These are phyloP conservation scores for Kwoniella shivajii DNA, from an alignment of 1,284 basidiomycete species.

Conservation along the genomic window DNA sequence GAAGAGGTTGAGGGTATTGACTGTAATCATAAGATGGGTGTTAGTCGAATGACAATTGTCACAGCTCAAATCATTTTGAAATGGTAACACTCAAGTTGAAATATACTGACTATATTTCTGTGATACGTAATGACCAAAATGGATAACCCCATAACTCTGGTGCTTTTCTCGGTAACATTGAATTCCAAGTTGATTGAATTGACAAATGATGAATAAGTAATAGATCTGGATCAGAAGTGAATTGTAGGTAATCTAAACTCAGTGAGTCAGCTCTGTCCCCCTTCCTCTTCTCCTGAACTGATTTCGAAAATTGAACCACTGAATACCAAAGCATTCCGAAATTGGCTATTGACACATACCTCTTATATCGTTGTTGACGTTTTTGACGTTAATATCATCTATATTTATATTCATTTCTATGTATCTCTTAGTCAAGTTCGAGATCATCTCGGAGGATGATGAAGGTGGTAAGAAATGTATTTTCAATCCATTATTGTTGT, in stretches of 20 bases:
- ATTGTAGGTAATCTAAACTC: slow-evolving; percentile 15
- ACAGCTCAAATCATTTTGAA: neutral
- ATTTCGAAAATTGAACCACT: no score
- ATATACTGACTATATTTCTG: slow-evolving; percentile 40
- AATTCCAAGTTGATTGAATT: slow-evolving; percentile 20
- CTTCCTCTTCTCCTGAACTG: neutral
- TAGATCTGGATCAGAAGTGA: slow-evolving; percentile 36
- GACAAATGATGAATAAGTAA: slow-evolving; percentile 37
- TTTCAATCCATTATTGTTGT: neutral
- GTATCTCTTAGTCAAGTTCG: slow-evolving; percentile 5
- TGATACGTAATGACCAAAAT: slow-evolving; percentile 42
- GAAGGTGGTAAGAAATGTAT: slow-evolving; percentile 20
- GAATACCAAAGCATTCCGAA: neutral
- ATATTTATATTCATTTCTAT: neutral
- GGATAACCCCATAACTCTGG: slow-evolving; percentile 46
- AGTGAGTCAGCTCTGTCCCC: neutral
- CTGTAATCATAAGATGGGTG: slow-evolving; percentile 2
- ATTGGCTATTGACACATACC: slow-evolving; percentile 1
- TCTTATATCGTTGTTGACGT: slow-evolving; percentile 14
- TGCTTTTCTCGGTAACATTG: slow-evolving; percentile 33
- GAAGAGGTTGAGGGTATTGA: slow-evolving; percentile 33
- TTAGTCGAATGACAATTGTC: neutral
- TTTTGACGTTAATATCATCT: slow-evolving; percentile 5
- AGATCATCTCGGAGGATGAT: neutral
- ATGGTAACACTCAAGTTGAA: neutral